These are phyloP conservation scores for Tremella fuciformis DNA, from an alignment of 768 basidiomycete species.

Conservation along the genomic window DNA sequence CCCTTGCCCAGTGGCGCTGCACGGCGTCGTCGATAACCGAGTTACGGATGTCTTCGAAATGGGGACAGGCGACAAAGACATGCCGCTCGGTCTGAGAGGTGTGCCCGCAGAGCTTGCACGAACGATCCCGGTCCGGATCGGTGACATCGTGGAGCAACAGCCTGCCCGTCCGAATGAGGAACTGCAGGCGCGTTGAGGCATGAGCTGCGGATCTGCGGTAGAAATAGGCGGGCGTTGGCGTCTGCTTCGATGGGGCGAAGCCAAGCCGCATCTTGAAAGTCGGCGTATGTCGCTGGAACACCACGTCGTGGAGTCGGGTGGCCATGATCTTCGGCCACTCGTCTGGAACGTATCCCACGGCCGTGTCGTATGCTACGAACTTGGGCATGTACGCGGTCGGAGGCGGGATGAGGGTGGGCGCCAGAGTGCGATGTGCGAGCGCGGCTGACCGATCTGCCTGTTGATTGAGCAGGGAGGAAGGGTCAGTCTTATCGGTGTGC, in stretches of 20 bases:
- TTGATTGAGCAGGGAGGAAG: constrained; percentile 11
- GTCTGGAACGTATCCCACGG: no score
- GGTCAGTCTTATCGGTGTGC: no score
- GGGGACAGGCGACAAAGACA: constrained; percentile 13
- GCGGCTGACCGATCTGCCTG: constrained; percentile 10
- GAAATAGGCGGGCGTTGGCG: no score
- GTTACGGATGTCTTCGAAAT: constrained; percentile 1
- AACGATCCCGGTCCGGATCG: background rate
- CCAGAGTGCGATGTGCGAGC: background rate
- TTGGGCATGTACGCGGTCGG: constrained; percentile 14
- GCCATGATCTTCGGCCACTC: constrained; percentile 5
- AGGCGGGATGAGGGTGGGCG: constrained; percentile 5
- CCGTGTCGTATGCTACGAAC: no score
- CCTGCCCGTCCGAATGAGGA: no score
- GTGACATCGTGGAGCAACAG: no score
- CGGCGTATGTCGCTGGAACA: background rate
- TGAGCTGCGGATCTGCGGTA: no score
- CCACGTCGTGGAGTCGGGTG: background rate
- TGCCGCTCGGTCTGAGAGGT: constrained; percentile 6
- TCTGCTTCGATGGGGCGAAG: background rate
- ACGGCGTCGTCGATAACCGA: no score
- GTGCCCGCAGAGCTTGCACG: background rate
- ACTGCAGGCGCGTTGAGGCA: no score
- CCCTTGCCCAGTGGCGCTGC: no score
- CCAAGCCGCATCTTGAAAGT: background rate